Base-by-base conservation (phyloP, 2,329 filamentous ascomycete species). In the Trichophyton mentagrophytes region DNA sequence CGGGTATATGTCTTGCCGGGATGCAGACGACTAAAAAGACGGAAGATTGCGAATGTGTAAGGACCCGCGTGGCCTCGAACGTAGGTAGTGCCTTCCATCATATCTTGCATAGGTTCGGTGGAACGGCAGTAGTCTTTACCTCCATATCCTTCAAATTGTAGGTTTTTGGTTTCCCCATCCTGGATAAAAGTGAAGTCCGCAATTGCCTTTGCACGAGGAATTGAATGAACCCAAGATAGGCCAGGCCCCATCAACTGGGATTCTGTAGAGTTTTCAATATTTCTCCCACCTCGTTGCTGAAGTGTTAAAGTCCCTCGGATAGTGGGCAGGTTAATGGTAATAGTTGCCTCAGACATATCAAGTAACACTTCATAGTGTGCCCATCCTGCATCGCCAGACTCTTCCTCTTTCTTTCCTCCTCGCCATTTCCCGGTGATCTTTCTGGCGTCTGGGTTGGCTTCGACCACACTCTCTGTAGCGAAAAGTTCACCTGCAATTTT, bases 31-130 rank as follows among this genome's bases (percentile, higher is more conserved):
- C 57, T 58, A 20, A 47, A 58, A n/a, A 58, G 33, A n/a, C 57
- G 57, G 15, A 58, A 42, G n/a, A 58, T 25, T 20, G n/a, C 25
- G 17, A 58, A 42, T 17, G 57, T 58, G 22, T 58, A 58, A 13
- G 57, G 38, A 17, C 57, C 57, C 8, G 57, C 57, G 22, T 58
- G 57, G 17, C 57, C 57, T n/a, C 57, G 57, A 38, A 46, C 57
- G n/a, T 58, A 58, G 2, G 57, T 47, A 38, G 33, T 40, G 1
- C 57, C 57, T 27, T 58, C 57, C 36, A 58, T 46, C 25, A 58
- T 22, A 11, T 30, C 40, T 15, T 22, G 40, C 40, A 44, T 58
- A 11, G 57, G 11, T 8, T 58, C 40, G 9, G 36, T 46, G 9
- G 40, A 40, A 25, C 57, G 40, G 17, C 57, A 42, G 15, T 58